phyloP scores from a whole-genome alignment of 352 stramenopile genomes.

The Phytopythium vexans region DNA sequence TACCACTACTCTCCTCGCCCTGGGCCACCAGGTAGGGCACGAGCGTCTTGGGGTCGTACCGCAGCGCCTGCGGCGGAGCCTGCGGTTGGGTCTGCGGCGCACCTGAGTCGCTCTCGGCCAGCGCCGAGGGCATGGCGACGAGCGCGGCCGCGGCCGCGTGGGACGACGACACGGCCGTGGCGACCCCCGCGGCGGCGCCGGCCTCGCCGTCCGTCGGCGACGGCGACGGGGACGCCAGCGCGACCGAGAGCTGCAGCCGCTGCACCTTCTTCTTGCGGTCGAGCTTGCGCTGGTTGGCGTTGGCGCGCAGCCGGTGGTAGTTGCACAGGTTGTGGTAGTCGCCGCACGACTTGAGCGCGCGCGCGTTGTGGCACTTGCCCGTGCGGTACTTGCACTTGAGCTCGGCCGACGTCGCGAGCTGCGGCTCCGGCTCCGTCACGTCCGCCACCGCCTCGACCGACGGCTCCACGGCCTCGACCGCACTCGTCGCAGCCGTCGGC shows the following conservation, averaged over 20 bases:
- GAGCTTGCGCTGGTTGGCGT: constrained; percentile 80
- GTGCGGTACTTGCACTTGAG: constrained; percentile 85
- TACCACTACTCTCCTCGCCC: constrained; percentile 1
- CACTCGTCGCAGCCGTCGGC: neutral
- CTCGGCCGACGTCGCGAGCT: constrained; percentile 21
- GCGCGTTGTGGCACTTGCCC: constrained; percentile 69
- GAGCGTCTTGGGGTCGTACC: constrained; percentile 18
- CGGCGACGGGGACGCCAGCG: constrained; percentile 8
- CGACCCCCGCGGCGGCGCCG: neutral
- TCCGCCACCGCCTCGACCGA: too few relatives aligned
- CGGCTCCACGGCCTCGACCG: neutral
- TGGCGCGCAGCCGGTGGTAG: constrained; percentile 73
- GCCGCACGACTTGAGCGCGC: constrained; percentile 72
- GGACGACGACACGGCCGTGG: constrained; percentile 8
- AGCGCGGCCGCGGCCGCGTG: constrained; percentile 42
- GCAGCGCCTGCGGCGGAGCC: constrained; percentile 2
- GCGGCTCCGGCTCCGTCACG: too few relatives aligned
- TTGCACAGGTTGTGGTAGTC: constrained; percentile 85
- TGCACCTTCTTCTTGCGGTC: constrained; percentile 84
- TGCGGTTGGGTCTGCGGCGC: constrained; percentile 16
- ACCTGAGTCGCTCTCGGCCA: neutral
- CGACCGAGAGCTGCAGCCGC: constrained; percentile 29
- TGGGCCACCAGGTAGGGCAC: constrained; percentile 8
- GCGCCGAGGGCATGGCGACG: constrained; percentile 19
- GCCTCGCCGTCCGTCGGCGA: too few relatives aligned